Conservation (phyloP, 2,329 filamentous ascomycete species). For the Berkeleyomyces basicola region DNA sequence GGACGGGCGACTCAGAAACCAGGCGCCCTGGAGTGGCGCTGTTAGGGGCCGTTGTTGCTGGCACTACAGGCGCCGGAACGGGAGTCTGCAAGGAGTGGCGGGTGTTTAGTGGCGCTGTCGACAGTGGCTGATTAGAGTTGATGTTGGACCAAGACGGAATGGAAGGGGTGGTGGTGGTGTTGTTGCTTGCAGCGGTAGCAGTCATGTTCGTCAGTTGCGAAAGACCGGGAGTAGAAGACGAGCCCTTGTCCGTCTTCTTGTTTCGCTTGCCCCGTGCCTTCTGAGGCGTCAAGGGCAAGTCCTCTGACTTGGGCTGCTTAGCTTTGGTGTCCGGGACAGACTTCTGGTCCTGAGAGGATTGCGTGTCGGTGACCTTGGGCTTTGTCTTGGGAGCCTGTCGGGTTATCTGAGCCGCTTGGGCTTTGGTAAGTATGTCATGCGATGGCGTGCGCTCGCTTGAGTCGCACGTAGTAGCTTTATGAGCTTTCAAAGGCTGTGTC, state of each 20-base stretch:
- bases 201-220: background rate
- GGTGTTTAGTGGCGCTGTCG: slow-evolving; percentile 1
- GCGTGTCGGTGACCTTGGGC: background rate
- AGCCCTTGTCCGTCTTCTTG: background rate
- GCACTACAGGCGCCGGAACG: background rate
- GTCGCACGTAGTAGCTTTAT: background rate
- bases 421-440: background rate
- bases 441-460: slow-evolving; percentile 1
- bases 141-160: background rate
- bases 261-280: background rate
- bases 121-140: slow-evolving; percentile 1
- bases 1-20: background rate
- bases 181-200: background rate
- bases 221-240: background rate
- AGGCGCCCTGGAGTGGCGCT: background rate
- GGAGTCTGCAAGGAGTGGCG: background rate
- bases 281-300: background rate
- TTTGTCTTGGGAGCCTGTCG: background rate
- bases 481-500: background rate
- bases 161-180: background rate
- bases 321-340: background rate
- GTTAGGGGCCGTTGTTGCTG: background rate
- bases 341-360: background rate
- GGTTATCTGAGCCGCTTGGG: background rate
- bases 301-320: background rate